Conservation (phyloP, 108 stramenopile genomes). For the Cylindrotheca fusiformis region DNA sequence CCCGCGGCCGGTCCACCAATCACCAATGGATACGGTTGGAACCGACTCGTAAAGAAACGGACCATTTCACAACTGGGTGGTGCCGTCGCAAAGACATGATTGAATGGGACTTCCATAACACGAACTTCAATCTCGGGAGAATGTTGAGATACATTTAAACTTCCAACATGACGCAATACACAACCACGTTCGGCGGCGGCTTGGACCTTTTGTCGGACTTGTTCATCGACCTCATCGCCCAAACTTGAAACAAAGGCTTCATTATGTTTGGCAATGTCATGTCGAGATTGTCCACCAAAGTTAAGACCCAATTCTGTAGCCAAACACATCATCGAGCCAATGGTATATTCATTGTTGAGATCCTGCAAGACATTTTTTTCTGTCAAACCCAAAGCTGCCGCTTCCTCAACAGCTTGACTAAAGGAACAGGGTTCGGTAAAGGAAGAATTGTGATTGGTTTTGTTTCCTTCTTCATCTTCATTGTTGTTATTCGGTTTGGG, state of each 20-base stretch:
- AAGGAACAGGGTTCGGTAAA: constrained; percentile 43
- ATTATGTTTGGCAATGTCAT: constrained; percentile 23
- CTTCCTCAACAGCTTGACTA: constrained; percentile 72
- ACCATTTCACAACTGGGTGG: constrained; percentile 62
- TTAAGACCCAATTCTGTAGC: constrained; percentile 61
- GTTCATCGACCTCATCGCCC: constrained; percentile 32
- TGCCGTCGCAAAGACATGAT: constrained; percentile 66
- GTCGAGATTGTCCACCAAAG: constrained; percentile 26
- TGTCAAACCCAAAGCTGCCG: constrained; percentile 52
- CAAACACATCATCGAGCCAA: constrained; percentile 58
- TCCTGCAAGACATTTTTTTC: constrained; percentile 60
- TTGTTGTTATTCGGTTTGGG: too few relatives aligned
- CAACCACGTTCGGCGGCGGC: constrained; percentile 52
- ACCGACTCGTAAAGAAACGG: constrained; percentile 70
- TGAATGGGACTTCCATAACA: constrained; percentile 62
- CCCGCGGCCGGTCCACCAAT: constrained; percentile 73
- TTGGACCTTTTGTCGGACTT: constrained; percentile 31
- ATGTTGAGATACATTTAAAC: constrained; percentile 48
- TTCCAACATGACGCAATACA: constrained; percentile 62
- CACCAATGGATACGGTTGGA: constrained; percentile 59
- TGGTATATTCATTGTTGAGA: constrained; percentile 66
- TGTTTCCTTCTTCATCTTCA: constrained; percentile 4
- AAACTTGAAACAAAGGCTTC: too few relatives aligned
- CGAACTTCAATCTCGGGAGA: constrained; percentile 39
- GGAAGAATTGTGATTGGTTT: constrained; percentile 5